Conservation (phyloP, 805 yeast species). For the Lachancea meyersii region DNA sequence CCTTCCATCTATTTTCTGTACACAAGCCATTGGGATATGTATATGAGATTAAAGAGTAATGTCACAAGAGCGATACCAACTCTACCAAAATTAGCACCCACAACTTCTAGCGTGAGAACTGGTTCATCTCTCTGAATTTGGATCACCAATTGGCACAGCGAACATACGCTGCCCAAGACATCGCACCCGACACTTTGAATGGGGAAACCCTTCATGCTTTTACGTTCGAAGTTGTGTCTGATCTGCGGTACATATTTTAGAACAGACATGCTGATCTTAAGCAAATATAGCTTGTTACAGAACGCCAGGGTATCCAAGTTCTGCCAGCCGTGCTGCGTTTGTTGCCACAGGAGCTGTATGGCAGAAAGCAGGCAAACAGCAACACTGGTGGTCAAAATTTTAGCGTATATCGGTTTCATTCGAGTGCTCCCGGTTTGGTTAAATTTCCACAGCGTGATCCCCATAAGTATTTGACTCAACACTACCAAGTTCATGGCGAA, state of each 20-base stretch:
- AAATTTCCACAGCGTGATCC: constrained; percentile 35
- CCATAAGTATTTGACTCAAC: constrained; percentile 37
- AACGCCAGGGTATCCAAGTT: constrained; percentile 20
- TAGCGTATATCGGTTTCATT: constrained; percentile 22
- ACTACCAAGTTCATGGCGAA: constrained; percentile 36
- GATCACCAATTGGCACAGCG: constrained; percentile 23
- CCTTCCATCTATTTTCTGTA: constrained; percentile 12
- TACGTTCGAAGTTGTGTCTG: constrained; percentile 65
- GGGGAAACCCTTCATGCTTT: constrained; percentile 81
- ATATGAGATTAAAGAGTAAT: constrained; percentile 34
- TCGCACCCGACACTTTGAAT: constrained; percentile 45
- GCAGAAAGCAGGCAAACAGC: constrained; percentile 14
- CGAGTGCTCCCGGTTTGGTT: constrained; percentile 14
- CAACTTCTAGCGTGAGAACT: constrained; percentile 20
- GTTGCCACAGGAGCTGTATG: constrained; percentile 12
- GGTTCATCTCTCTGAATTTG: constrained; percentile 19
- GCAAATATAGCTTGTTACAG: constrained; percentile 24
- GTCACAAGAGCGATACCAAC: constrained; percentile 37
- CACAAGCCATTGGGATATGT: constrained; percentile 35
- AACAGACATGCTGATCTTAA: constrained; percentile 44
- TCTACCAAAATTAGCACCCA: constrained; percentile 36
- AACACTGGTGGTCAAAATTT: constrained; percentile 16
- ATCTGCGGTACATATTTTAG: constrained; percentile 74
- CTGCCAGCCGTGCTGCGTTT: constrained; percentile 16
- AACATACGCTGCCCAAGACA: constrained; percentile 34